Evolutionary conservation across 192 early-diverging fungal genomes (phyloP), one percentile per base, ranked within the genome.

Genomic region (Umbelopsis isabellina): DNA sequence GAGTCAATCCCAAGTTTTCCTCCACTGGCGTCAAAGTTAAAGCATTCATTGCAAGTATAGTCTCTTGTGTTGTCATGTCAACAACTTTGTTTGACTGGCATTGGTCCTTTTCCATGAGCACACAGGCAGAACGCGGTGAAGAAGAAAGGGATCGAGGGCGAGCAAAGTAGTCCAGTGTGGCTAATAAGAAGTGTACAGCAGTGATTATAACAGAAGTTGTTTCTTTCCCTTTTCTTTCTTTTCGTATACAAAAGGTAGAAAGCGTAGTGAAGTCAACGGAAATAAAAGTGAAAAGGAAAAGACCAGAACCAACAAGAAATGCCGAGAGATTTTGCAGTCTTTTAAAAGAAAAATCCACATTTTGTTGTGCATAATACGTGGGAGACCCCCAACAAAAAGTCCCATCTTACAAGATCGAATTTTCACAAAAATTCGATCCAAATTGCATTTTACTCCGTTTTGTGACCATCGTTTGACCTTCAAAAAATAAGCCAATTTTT

Each of bases 131-230:
- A 21, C 18, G 30, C 53, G 25, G 30, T 33, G 18, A 35, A 0
- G 30, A 18, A 27, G 21, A 30, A 16, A 37, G 55, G 4, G 55
- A 16, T 35, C 48, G 27, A 6, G 25, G 16, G 25, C 30, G 33
- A n/a, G 55, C 2, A 61, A 61, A 61, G 30, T 61, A 61, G 30
- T 61, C 55, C 55, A 61, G 55, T 35, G 55, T 61, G 5, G 55
- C 21, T 61, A 18, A 41, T 41, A 41, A 41, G 6, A 41, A 5
- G 1, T 10, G 37, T 41, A 10, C 7, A 41, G 6, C 37, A 9
- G 37, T 41, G 5, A 10, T 41, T 10, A 10, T 9, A 1, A 41
- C 10, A 41, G 37, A 5, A 10, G 6, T 4, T 41, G 2, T 41
- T 4, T 9, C 37, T 6, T 41, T n/a, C n/a, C 37, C 37, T 41